Base-by-base conservation (phyloP, 2,329 filamentous ascomycete genomes). In the Colletotrichum noveboracense region DNA sequence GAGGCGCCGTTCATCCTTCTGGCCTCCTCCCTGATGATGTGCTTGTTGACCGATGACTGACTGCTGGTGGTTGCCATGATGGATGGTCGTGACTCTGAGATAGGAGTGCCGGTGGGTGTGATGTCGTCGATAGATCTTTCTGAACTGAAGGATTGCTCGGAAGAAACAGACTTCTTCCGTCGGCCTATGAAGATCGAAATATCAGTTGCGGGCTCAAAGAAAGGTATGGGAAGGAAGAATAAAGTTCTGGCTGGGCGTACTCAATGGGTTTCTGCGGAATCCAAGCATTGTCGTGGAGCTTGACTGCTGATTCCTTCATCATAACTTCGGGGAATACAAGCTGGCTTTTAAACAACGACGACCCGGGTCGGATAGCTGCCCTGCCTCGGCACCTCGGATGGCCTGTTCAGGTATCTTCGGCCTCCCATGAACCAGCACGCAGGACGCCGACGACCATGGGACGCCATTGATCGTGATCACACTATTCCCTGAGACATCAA, bases 211-310 rank as follows among this genome's bases (percentile, higher is more conserved):
- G 13, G 34, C 7, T 70, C 43, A 62, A 7, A 60, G 12, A 14
- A 28, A 8, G 26, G 21, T 34, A 21, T 34, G n/a, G 24, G 43
- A 65, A 18, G 38, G 32, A 58, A 48, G 43, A 26, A 24, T 4
- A 21, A 32, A n/a, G 32, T 34, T 21, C 21, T 4, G 18, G 12
- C 7, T 26, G 30, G 18, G 71, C 72, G 43, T 60, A 75, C 73
- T 75, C 43, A 73, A 38, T 58, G 73, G 70, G 58, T 73, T 72
- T 73, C 62, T 73, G 70, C 70, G 69, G 64, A 75, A 73, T 75
- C 73, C 73, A 68, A 75, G 73, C 73, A 75, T 75, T 48, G 16
- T 72, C n/a, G 24, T 26, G 18, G 21, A 48, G 43, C n/a, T 48
- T 48, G 21, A 24, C 13, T 65, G 43, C 14, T 68, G 43, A 10